Evolutionary conservation across 345 rosid genomes (phyloP).

Genomic region (Noccaea caerulescens): DNA sequence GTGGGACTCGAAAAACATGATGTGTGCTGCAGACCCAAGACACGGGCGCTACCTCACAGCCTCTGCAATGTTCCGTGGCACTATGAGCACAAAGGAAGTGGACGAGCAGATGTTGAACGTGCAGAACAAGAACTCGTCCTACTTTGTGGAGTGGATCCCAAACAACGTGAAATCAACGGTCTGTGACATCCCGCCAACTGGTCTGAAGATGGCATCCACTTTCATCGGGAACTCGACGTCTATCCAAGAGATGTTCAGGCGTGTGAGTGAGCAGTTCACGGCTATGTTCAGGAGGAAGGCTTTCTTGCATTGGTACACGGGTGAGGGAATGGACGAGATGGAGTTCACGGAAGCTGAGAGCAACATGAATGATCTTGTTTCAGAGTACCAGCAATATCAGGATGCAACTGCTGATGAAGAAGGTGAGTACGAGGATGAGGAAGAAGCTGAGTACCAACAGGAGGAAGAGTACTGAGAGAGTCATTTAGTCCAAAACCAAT

Average conservation of each 20-base stretch:
- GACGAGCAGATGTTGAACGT: constrained; percentile 37
- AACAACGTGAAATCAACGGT: constrained; percentile 44
- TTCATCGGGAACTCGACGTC: constrained; percentile 43
- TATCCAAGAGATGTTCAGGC: constrained; percentile 45
- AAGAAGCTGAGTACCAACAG: constrained; percentile 1
- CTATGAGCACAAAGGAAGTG: constrained; percentile 43
- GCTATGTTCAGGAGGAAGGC: constrained; percentile 47
- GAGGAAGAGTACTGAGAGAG: no score
- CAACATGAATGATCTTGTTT: constrained; percentile 46
- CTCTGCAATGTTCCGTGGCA: constrained; percentile 49
- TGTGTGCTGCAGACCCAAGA: constrained; percentile 52
- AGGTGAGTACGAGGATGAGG: constrained; percentile 36
- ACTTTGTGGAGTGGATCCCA: constrained; percentile 44
- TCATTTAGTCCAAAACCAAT: no score
- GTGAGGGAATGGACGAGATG: constrained; percentile 48
- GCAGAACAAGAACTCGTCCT: constrained; percentile 42
- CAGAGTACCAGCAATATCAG: constrained; percentile 46
- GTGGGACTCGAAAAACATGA: constrained; percentile 54
- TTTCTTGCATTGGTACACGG: constrained; percentile 45
- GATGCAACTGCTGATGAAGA: constrained; percentile 45
- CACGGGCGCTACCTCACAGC: constrained; percentile 52
- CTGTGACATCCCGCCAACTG: constrained; percentile 43
- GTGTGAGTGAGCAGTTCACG: constrained; percentile 44
- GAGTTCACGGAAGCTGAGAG: constrained; percentile 45
- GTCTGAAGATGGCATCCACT: constrained; percentile 37